Base-by-base conservation (phyloP, 1,284 basidiomycete species). In the Cutaneotrichosporon dermatis region DNA sequence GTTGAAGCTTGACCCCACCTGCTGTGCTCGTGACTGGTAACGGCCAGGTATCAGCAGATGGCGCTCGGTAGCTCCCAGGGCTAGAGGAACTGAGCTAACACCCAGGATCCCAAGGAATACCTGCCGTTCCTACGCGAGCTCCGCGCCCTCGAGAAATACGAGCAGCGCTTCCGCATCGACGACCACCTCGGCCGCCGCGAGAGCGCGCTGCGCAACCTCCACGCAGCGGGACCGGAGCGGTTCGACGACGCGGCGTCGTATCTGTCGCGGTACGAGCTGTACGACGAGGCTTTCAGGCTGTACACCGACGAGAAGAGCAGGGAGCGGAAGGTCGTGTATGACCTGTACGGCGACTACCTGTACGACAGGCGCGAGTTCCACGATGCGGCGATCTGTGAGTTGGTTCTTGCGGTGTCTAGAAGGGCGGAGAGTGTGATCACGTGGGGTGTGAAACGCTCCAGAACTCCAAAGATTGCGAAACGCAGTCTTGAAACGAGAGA, bases 41-140 rank as follows among this genome's bases (percentile, higher is more conserved):
- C n/a, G n/a, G n/a, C n/a, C n/a, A n/a, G n/a, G n/a, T n/a, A n/a
- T n/a, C n/a, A n/a, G n/a, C n/a, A n/a, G n/a, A n/a, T n/a, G n/a
- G n/a, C 37, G 37, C 11, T 39, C 6, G 6, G 6, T 39, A 39
- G 6, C 37, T 39, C 6, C 6, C 37, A 6, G 6, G 6, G 37
- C 6, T 39, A 39, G 11, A 11, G 37, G 11, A 6, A 39, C 11
- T 39, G 6, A 39, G 54, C 54, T 55, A 6, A 55, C 39, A n/a
- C 8, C 15, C 54, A 55, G 83, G 92, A 99, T 77, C 96, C 96
- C 6, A 85, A 94, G 69, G 96, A 99, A 76, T 99, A 99, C 73
- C 84, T 99, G 0, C 94, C 96, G 0, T 98, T 99, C 84, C 81
- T 99, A 54, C 86, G 92, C 12, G 90, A 94, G 66, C 82, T 99